Base-by-base conservation (phyloP, 1,139 yeast genomes). In the Yamadazyma kanchanaburiensis region DNA sequence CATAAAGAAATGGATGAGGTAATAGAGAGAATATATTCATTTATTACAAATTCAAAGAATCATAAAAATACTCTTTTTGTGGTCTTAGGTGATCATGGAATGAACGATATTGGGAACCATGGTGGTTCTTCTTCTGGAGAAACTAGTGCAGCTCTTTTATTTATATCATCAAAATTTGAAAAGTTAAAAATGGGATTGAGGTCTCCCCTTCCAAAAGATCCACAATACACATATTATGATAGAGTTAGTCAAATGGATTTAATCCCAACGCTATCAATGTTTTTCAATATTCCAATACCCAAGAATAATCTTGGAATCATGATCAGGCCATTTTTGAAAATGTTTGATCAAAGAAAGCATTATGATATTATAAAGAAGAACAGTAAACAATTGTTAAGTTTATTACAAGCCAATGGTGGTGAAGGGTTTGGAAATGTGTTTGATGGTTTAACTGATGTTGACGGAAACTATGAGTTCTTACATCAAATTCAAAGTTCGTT, bases 71-170 rank as follows among this genome's bases (percentile, higher is more conserved):
- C 95, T 0, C 54, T 91, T 26, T 59, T 91, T 21, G 75, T 91
- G 6, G 74, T 91, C 1, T 64, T 86, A 64, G 98, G 98, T 1
- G 97, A 89, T 48, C 97, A 89, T 54, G 97, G 97, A 2, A 89
- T 89, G 97, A 86, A 85, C 47, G 86, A 80, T 30, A 75, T 80
- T 3, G 98, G 98, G 0, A 91, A 91, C 46, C 98, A 91, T 52
- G 98, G 98, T 9, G 98, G 96, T 0, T 85, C 96, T 0, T 84
- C 96, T 0, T 56, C 70, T 0, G 95, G 96, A 0, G 98, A 91
- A 53, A 91, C 96, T 0, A 82, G 88, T 15, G 81, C 98, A 1
- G 96, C 84, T 0, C 49, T 91, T 48, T 60, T 80, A 1, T 68
- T 91, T 28, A 60, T 84, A 2, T 81, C 96, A 0, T 74, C 79